phyloP scores from a whole-genome alignment of 345 rosid species.

The Cochlearia excelsa region DNA sequence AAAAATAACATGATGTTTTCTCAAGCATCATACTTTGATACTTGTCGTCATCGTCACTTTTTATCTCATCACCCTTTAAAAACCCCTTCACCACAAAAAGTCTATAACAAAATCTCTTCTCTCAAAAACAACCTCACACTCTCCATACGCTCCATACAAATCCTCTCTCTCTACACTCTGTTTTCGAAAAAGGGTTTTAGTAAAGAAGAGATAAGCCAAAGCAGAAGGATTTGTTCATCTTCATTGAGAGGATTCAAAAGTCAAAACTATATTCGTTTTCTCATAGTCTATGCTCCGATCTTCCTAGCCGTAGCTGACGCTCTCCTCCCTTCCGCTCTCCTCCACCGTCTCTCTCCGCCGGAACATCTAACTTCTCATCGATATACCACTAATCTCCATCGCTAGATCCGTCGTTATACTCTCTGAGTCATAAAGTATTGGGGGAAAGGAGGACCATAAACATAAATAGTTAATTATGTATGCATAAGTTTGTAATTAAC shows the following conservation, averaged over 20 bases:
- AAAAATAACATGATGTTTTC: no score
- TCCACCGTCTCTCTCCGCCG: slow-evolving; percentile 61
- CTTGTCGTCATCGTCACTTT: no score
- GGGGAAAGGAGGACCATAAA: no score
- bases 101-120: no score
- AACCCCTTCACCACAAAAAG: no score
- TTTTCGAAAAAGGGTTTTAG: slow-evolving; percentile 49
- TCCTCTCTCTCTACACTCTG: background rate
- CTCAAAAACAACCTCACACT: slow-evolving; percentile 10
- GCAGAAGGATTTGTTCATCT: slow-evolving; percentile 39
- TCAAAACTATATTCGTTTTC: slow-evolving; percentile 71
- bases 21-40: no score
- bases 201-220: slow-evolving; percentile 51
- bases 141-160: background rate
- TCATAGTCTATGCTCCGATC: slow-evolving; percentile 79
- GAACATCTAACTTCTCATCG: slow-evolving; percentile 42
- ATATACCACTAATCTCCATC: slow-evolving; percentile 67
- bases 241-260: slow-evolving; percentile 40
- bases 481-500: no score
- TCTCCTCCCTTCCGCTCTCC: slow-evolving; percentile 76
- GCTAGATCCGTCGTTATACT: slow-evolving; percentile 71
- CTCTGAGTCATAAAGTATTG: slow-evolving; percentile 58
- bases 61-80: no score
- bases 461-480: no score
- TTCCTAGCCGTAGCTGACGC: slow-evolving; percentile 73